Evolutionary conservation across 2,329 filamentous ascomycete genomes (phyloP).

Genomic region (Westerdykella ornata): DNA sequence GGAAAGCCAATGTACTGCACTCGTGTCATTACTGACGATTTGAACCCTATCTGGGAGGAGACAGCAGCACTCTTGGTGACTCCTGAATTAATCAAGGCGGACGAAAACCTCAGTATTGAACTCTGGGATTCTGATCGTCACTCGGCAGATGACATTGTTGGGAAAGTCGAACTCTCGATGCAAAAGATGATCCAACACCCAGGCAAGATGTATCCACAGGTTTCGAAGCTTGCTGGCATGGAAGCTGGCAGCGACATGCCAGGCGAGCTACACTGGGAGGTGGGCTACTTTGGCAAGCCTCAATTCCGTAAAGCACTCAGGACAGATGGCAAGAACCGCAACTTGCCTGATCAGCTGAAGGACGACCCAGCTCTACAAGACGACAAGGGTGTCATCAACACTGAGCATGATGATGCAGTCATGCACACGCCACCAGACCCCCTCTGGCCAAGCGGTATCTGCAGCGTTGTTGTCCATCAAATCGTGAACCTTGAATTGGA

Average conservation of each 20-base stretch:
- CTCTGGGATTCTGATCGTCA: slow-evolving; percentile 94
- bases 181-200: slow-evolving; percentile 93
- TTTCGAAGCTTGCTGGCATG: slow-evolving; percentile 75
- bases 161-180: slow-evolving; percentile 88
- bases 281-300: slow-evolving; percentile 90
- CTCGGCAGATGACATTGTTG: slow-evolving; percentile 89
- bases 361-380: slow-evolving; percentile 75
- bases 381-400: slow-evolving; percentile 73
- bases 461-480: slow-evolving; percentile 82
- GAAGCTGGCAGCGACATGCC: slow-evolving; percentile 84
- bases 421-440: slow-evolving; percentile 88
- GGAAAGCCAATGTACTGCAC: slow-evolving; percentile 98
- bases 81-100: slow-evolving; percentile 81
- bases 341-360: slow-evolving; percentile 65
- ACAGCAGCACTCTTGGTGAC: slow-evolving; percentile 79
- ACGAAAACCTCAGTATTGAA: slow-evolving; percentile 88
- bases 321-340: slow-evolving; percentile 78
- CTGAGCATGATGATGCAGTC: slow-evolving; percentile 71
- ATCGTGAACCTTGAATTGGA: slow-evolving; percentile 92
- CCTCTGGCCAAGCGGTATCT: slow-evolving; percentile 88
- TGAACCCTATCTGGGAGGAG: slow-evolving; percentile 91
- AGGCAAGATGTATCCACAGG: slow-evolving; percentile 84
- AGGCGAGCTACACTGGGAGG: slow-evolving; percentile 89
- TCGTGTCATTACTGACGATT: slow-evolving; percentile 86
- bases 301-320: slow-evolving; percentile 76